These are phyloP conservation scores for Metarhizium sp. DNA, from an alignment of 2,329 filamentous ascomycete genomes.

Conservation along the genomic window DNA sequence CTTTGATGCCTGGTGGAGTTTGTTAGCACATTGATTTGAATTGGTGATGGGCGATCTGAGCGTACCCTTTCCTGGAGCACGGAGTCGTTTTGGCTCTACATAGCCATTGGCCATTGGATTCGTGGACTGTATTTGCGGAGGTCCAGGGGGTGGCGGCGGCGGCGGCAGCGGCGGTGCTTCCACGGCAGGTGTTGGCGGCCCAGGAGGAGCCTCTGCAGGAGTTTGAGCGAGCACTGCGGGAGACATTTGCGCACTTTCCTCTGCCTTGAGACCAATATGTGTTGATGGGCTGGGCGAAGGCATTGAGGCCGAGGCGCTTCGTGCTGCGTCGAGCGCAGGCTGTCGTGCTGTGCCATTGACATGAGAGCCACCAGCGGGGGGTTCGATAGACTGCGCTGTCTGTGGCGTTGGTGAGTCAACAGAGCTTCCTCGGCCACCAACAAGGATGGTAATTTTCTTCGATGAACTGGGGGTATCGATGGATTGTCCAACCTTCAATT, in stretches of 20 bases:
- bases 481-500: conserved; percentile 57
- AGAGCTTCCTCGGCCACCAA: conserved; percentile 49
- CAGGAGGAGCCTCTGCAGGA: conserved; percentile 8
- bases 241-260: conserved; percentile 20
- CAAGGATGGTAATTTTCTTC: conserved; percentile 64
- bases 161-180: conserved; percentile 9
- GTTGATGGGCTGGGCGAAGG: conserved; percentile 37
- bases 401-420: conserved; percentile 42
- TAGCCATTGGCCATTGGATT: conserved; percentile 20
- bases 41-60: neutral
- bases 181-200: conserved; percentile 5
- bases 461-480: conserved; percentile 34
- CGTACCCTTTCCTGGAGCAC: conserved; percentile 33
- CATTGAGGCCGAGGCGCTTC: conserved; percentile 29
- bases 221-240: conserved; percentile 14
- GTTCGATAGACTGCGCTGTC: conserved; percentile 16
- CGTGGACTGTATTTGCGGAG: conserved; percentile 14
- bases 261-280: conserved; percentile 23
- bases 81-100: conserved; percentile 27
- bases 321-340: conserved; percentile 25
- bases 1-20: conserved; percentile 32
- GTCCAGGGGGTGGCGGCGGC: conserved; percentile 10
- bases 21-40: conserved; percentile 12
- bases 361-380: conserved; percentile 11
- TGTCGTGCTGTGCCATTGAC: conserved; percentile 16